Conservation (phyloP, 208 protist genomes). For the Willaertia magna region DNA sequence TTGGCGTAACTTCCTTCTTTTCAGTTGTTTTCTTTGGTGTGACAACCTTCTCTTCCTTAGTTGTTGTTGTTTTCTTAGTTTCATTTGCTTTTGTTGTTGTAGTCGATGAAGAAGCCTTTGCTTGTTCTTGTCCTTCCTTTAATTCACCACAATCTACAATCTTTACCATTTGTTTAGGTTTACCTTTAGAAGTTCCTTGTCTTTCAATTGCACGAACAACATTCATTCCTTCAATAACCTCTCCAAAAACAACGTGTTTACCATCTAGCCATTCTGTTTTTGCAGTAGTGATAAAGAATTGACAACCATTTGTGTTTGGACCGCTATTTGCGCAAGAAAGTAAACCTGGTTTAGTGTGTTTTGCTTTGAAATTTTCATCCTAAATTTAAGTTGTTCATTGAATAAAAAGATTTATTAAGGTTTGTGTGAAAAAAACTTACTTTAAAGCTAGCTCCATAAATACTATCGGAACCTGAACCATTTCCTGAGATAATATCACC, state of each 20-base stretch:
- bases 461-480: conserved; percentile 36
- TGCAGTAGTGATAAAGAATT: conserved; percentile 73
- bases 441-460: too few species aligned
- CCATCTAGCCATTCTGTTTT: conserved; percentile 55
- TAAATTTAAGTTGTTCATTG: neutral
- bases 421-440: conserved; percentile 30
- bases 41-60: neutral
- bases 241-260: conserved; percentile 9
- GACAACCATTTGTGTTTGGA: conserved; percentile 75
- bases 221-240: neutral
- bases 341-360: conserved; percentile 21
- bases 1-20: neutral
- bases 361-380: conserved; percentile 47
- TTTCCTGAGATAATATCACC: conserved; percentile 41
- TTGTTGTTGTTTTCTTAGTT: neutral
- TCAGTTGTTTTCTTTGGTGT: neutral
- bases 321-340: conserved; percentile 60
- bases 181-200: neutral
- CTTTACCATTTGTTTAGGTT: neutral
- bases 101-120: neutral
- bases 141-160: conserved; percentile 8
- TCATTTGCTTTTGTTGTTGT: neutral
- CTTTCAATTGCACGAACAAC: neutral
- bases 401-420: too few species aligned
- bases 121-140: neutral